Conservation (phyloP, 148 eudicot genomes). For the Nepenthes gracilis region DNA sequence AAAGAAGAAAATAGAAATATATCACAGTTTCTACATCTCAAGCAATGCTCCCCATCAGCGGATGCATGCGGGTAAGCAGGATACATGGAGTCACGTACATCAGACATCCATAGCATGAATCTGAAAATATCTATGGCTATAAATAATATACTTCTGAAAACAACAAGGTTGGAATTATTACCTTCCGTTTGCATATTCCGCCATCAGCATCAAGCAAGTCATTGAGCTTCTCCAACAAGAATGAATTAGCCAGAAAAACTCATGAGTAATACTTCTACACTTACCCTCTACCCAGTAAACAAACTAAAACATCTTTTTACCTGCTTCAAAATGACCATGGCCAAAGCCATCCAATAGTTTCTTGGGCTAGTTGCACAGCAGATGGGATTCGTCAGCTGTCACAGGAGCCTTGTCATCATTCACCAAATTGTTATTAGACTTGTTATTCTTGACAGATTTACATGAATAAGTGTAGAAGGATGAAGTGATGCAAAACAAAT, state of each 20-base stretch:
- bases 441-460: conserved; percentile 48
- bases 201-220: conserved; percentile 74
- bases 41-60: no score
- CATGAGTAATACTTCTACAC: not conserved
- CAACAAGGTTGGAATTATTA: conserved; percentile 4
- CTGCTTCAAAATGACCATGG: conserved; percentile 63
- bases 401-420: conserved; percentile 22
- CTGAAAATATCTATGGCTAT: not conserved
- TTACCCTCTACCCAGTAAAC: not conserved
- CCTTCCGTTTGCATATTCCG: conserved; percentile 92
- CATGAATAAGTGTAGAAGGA: not conserved
- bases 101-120: not conserved
- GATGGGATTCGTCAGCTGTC: conserved; percentile 26
- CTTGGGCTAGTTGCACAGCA: conserved; percentile 32
- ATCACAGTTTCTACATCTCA: no score
- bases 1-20: no score
- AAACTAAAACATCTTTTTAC: conserved; percentile 17
- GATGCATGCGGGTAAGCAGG: no score
- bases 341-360: conserved; percentile 37
- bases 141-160: conserved; percentile 5
- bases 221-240: conserved; percentile 55
- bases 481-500: not conserved
- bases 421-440: conserved; percentile 16
- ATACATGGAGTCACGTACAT: no score
- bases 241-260: not conserved